These are phyloP conservation scores for Lichtheimia ornata DNA, from an alignment of 371 early-diverging fungal genomes.

Conservation along the genomic window DNA sequence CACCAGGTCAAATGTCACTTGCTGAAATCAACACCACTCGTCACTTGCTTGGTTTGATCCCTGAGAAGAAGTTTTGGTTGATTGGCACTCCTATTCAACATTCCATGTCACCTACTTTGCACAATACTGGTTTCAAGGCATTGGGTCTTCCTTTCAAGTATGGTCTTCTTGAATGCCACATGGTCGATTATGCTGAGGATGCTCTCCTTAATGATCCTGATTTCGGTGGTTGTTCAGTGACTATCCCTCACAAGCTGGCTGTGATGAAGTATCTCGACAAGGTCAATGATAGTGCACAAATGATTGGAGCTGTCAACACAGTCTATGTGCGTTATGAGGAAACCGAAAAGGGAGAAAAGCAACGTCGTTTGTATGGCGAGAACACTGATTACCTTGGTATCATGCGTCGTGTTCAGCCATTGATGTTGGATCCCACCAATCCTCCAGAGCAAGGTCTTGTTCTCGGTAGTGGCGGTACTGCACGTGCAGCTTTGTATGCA, in stretches of 20 bases:
- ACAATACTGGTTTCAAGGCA: slow-evolving; percentile 87
- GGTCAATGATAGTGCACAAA: slow-evolving; percentile 74
- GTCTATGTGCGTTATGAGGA: slow-evolving; percentile 55
- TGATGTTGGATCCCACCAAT: slow-evolving; percentile 45
- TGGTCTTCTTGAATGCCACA: slow-evolving; percentile 70
- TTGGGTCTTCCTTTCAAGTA: slow-evolving; percentile 87
- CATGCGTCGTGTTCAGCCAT: slow-evolving; percentile 58
- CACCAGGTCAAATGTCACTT: slow-evolving; percentile 94
- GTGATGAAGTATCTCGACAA: slow-evolving; percentile 74
- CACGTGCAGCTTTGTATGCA: slow-evolving; percentile 91
- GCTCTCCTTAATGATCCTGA: slow-evolving; percentile 54
- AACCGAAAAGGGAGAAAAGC: slow-evolving; percentile 35
- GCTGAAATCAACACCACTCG: slow-evolving; percentile 78
- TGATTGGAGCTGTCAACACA: slow-evolving; percentile 95
- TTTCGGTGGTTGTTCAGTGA: slow-evolving; percentile 95
- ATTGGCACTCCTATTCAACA: slow-evolving; percentile 91
- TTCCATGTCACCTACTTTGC: slow-evolving; percentile 90
- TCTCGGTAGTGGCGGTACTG: slow-evolving; percentile 96
- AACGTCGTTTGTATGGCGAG: slow-evolving; percentile 73
- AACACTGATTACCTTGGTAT: slow-evolving; percentile 97
- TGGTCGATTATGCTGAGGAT: slow-evolving; percentile 63
- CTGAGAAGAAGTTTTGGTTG: slow-evolving; percentile 74
- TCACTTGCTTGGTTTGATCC: slow-evolving; percentile 68
- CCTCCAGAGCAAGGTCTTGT: slow-evolving; percentile 67
- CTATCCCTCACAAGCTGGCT: slow-evolving; percentile 92